Base-by-base conservation (phyloP, 2,329 filamentous ascomycete species). In the Aspergillus sp. region DNA sequence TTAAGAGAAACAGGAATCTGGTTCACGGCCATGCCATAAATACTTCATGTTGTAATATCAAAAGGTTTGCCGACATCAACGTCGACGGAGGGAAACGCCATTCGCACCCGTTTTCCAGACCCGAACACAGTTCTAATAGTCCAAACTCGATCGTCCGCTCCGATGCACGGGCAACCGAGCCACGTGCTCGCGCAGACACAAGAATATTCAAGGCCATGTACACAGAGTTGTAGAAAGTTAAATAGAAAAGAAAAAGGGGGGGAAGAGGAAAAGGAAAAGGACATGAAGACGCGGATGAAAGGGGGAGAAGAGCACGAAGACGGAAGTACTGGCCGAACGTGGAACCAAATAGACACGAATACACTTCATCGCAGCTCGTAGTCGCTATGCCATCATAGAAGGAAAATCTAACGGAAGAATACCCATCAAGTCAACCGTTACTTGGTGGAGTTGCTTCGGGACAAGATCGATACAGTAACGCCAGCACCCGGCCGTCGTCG, bases 391-490 rank as follows among this genome's bases (percentile, higher is more conserved):
- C 71, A 70, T 72, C 67, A 65, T 69, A 67, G 68, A 65, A 70
- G 63, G 66, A 60, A 58, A 59, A 51, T 63, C 59, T 57, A 62
- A 68, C 58, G 62, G 60, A 66, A 64, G 62, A 65, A 63, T 58
- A 53, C 32, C 54, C 58, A 64, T 60, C 55, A 63, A 62, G 52
- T 52, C 57, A 60, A 61, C 50, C 58, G 65, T 76, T 69, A 76
- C 69, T 76, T 77, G 62, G 69, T 76, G 41, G 77, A 78, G 56
- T 79, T 77, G 71, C 75, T 80, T 67, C 76, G 76, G 65, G 75
- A 71, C 70, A 78, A 61, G 60, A 74, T 70, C 62, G 71, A 66
- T 64, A 74, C 71, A 54, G 70, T 69, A 59, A 72, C 67, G 62
- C 69, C 68, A 62, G 73, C 75, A 61, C 74, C 71, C 58, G 76